These are phyloP conservation scores for Omphalea diandra DNA, from an alignment of 441 rosid species.

Conservation along the genomic window DNA sequence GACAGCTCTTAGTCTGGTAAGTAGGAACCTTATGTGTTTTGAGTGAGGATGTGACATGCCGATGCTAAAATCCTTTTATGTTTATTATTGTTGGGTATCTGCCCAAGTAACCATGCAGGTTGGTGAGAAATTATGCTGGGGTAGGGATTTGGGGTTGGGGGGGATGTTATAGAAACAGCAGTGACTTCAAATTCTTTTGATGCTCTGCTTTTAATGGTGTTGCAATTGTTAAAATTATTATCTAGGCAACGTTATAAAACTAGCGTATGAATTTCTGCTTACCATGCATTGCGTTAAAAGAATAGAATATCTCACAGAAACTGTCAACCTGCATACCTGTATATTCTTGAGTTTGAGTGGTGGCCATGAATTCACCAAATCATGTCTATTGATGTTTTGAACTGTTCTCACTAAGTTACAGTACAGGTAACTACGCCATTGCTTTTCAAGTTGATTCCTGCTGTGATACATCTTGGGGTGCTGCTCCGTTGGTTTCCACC, in stretches of 20 bases:
- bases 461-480: constrained; percentile 84
- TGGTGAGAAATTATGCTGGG: background rate
- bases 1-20: constrained; percentile 92
- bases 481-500: constrained; percentile 93
- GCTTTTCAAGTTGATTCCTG: constrained; percentile 95
- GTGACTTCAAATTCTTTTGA: background rate
- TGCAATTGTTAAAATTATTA: background rate
- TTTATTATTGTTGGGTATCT: background rate
- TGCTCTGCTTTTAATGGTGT: background rate
- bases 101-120: background rate
- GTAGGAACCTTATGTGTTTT: constrained; percentile 23
- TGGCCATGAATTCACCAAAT: background rate
- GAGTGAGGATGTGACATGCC: no score
- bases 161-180: background rate
- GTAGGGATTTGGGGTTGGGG: background rate
- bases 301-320: background rate
- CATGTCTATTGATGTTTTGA: background rate
- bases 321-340: background rate
- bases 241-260: background rate
- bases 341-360: background rate
- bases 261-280: background rate
- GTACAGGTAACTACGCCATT: constrained; percentile 93
- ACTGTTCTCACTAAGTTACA: constrained; percentile 5
- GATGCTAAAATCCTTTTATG: background rate
- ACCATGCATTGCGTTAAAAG: background rate